Evolutionary conservation across 1,284 basidiomycete species (phyloP), one percentile per base, ranked within the genome.

Genomic region (Cutaneotrichosporon spelunceum): DNA sequence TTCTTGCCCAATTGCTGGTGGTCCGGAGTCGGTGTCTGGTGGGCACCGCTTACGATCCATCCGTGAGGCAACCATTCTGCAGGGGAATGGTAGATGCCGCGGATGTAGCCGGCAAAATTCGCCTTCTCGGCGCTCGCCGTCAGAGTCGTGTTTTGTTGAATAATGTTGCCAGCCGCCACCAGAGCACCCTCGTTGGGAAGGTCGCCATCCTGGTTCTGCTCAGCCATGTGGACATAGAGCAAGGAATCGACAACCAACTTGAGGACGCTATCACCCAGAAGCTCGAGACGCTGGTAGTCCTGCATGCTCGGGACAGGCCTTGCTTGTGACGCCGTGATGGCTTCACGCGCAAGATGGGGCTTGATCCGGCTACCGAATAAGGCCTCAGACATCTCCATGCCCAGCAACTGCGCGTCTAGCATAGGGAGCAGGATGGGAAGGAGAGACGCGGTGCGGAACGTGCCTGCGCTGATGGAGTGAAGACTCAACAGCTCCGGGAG

Each of bases 221-320:
- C 16, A 7, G 39, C 19, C 39, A 42, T 16, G 39, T 42, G 39
- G 19, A 42, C 27, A 27, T 50, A 50, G 8, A 50, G 48, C 26
- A 27, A 30, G 48, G 13, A 26, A 19, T 9, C 9, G 16, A 29
- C 24, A 1, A 71, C 30, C 11, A 76, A 64, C 53, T 73, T 75
- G 49, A 78, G 68, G 5, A 78, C 44, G 9, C 68, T 71, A 54
- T 78, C 76, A 44, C 76, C 76, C 3, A 78, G 64, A 14, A 75
- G 63, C 59, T 78, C 76, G 9, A 78, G 65, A 14, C 76, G 68
- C 59, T 78, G 68, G 55, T 78, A 78, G 36, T 61, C 58, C 62
- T 64, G 48, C 53, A 56, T 13, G 23, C 48, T 21, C 29, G 53
- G n/a, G 30, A 27, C 3, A 30, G 61, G 3, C 1, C 61, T 56